Evolutionary conservation across 371 early-diverging fungal species (phyloP), one percentile per base, ranked within the genome.

Genomic region (Catenaria anguillulae): DNA sequence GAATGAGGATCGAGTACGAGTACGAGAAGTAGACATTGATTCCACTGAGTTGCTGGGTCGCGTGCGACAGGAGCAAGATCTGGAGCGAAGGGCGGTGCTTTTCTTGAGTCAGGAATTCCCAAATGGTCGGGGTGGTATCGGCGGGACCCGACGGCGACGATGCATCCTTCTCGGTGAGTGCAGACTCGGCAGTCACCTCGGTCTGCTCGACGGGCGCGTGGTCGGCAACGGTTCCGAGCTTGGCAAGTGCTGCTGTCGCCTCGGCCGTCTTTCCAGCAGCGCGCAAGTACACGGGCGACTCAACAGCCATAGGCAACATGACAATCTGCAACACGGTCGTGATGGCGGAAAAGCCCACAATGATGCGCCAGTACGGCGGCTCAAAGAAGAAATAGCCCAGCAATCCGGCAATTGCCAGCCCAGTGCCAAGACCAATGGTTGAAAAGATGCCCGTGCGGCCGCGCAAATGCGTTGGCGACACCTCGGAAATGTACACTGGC

Each of bases 401-500:
- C 0, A 29, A 13, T 15, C 52, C 29, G 15, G 52, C 52, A 31
- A 29, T 10, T 17, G 52, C 52, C 29, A 50, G 52, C 10, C 52
- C 52, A 0, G 52, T 29, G 2, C 36, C 33, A 4, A 58, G 40
- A 2, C 29, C 40, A 19, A 42, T 17, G 24, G 21, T 24, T 15
- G 36, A 36, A 13, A 24, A 50, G 52, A 50, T 29, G 17, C 52
- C 33, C 19, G 26, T 36, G 43, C 21, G 26, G 36, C 33, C 97
- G 13, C 92, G 78, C 23, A 72, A 69, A 6, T 75, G 69, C 24
- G 76, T 69, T 0, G 95, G 88, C 23, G 91, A 83, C 59, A 96
- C 80, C 67, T 93, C 91, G 21, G 85, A 75, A 50, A 96, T 73
- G 67, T 93, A 97, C 46, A 85, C 73, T 13, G 97, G 95, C 0